A percentile compares a stretch with the other conserved stretches of the same genome.
Evolutionary conservation across 306 rosid species (phyloP).

Genomic region (Trifolium pratense): DNA sequence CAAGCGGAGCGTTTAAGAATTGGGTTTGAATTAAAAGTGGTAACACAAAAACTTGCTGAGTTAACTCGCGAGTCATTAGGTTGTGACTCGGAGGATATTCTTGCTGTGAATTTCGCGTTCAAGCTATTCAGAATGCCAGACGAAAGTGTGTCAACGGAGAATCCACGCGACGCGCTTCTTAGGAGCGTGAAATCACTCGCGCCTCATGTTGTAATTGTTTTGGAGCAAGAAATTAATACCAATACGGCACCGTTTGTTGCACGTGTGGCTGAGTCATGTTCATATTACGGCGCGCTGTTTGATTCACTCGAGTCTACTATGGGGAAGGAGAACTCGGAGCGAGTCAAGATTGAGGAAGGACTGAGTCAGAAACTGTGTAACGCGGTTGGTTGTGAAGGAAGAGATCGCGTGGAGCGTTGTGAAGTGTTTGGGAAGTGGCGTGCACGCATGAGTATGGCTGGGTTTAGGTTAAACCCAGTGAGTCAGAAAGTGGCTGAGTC

Average conservation of each 20-base stretch:
- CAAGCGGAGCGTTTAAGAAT: slow-evolving; percentile 50
- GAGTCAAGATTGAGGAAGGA: slow-evolving; percentile 63
- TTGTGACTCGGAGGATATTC: slow-evolving; percentile 57
- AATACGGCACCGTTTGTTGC: slow-evolving; percentile 88
- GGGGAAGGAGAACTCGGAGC: slow-evolving; percentile 40
- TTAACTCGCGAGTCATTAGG: slow-evolving; percentile 79
- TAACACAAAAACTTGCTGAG: slow-evolving; percentile 55
- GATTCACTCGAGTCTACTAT: slow-evolving; percentile 62
- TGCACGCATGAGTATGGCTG: slow-evolving; percentile 95
- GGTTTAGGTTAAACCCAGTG: slow-evolving; percentile 68
- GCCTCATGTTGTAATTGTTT: slow-evolving; percentile 69
- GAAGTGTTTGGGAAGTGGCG: slow-evolving; percentile 96
- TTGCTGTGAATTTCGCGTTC: slow-evolving; percentile 82
- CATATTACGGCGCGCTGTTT: slow-evolving; percentile 59
- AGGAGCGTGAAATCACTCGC: slow-evolving; percentile 73
- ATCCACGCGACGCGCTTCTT: slow-evolving; percentile 80
- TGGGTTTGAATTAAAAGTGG: slow-evolving; percentile 44
- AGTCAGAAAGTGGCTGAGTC: slow-evolving; percentile 64
- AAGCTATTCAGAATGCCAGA: slow-evolving; percentile 71
- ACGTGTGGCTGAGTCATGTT: slow-evolving; percentile 67
- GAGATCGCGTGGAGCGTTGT: slow-evolving; percentile 88
- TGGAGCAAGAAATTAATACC: slow-evolving; percentile 84
- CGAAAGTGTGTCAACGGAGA: slow-evolving; percentile 94
- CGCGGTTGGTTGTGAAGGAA: slow-evolving; percentile 85
- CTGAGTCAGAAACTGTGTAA: slow-evolving; percentile 66